Evolutionary conservation across 1,284 basidiomycete species (phyloP).

Genomic region (Marasmius fiardii): DNA sequence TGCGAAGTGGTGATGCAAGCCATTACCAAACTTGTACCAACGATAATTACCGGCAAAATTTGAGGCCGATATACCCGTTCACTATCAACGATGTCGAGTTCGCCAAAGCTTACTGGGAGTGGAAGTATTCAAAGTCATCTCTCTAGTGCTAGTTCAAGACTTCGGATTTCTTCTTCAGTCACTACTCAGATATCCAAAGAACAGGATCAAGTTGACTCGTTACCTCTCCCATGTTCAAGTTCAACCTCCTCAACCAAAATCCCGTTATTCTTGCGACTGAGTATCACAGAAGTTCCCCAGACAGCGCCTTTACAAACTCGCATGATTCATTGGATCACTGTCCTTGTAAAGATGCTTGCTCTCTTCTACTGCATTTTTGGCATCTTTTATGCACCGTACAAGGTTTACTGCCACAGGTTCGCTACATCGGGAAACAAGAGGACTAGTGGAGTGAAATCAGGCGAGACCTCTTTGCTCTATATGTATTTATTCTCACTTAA

Average conservation of each 20-base stretch:
- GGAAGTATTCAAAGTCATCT: conserved; percentile 45
- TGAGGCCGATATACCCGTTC: not conserved
- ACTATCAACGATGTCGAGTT: not conserved
- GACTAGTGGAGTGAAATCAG: not conserved
- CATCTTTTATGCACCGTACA: conserved; percentile 34
- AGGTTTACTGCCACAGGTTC: conserved; percentile 21
- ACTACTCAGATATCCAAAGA: conserved; percentile 15
- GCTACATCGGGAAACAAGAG: conserved; percentile 7
- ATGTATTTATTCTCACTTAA: conserved; percentile 4
- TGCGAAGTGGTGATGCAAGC: not conserved
- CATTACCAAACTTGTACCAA: no score
- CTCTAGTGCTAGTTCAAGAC: conserved; percentile 39
- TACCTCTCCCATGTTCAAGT: conserved; percentile 1
- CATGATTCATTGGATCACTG: conserved; percentile 23
- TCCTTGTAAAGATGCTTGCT: conserved; percentile 29
- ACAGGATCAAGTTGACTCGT: conserved; percentile 2
- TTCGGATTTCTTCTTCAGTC: conserved; percentile 25
- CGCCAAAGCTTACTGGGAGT: conserved; percentile 21
- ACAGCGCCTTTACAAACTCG: conserved; percentile 21
- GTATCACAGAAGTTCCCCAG: conserved; percentile 10
- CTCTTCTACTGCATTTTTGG: conserved; percentile 39
- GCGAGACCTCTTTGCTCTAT: not conserved
- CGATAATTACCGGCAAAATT: no score
- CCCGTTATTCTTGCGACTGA: conserved; percentile 10
- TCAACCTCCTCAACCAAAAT: conserved; percentile 4